phyloP scores from a whole-genome alignment of 2,329 filamentous ascomycete species.

The Fusarium pilosicola region DNA sequence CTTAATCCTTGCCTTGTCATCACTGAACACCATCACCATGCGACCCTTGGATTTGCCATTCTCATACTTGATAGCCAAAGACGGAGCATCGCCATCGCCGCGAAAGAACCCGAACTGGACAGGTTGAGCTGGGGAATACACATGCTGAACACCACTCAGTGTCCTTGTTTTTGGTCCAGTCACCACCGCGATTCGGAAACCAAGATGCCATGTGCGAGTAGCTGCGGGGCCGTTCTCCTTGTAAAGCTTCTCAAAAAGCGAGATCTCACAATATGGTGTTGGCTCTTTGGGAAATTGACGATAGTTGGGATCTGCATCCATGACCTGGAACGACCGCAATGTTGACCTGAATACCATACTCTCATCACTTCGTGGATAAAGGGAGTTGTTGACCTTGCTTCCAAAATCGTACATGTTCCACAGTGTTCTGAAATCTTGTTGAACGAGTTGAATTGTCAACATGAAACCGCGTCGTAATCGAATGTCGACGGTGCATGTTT shows the following conservation, averaged over 20 bases:
- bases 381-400: slow-evolving; percentile 75
- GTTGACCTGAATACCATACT: slow-evolving; percentile 73
- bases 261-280: slow-evolving; percentile 75
- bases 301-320: slow-evolving; percentile 76
- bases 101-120: slow-evolving; percentile 82
- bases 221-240: slow-evolving; percentile 78
- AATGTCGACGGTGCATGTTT: slow-evolving; percentile 72
- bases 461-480: slow-evolving; percentile 80
- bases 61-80: slow-evolving; percentile 76
- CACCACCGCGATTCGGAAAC: slow-evolving; percentile 80
- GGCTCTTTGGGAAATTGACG: slow-evolving; percentile 80
- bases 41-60: slow-evolving; percentile 73
- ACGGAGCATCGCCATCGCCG: slow-evolving; percentile 75
- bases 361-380: slow-evolving; percentile 77
- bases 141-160: slow-evolving; percentile 79
- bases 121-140: slow-evolving; percentile 71
- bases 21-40: slow-evolving; percentile 81
- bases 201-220: slow-evolving; percentile 77
- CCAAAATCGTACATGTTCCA: slow-evolving; percentile 90
- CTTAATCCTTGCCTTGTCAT: slow-evolving; percentile 74
- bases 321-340: slow-evolving; percentile 81
- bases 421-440: slow-evolving; percentile 80
- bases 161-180: slow-evolving; percentile 82
- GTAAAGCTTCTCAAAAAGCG: slow-evolving; percentile 77
- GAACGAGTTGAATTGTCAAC: slow-evolving; percentile 75